Conservation (phyloP, 2,329 filamentous ascomycete genomes). For the Paecilomyces variotii region DNA sequence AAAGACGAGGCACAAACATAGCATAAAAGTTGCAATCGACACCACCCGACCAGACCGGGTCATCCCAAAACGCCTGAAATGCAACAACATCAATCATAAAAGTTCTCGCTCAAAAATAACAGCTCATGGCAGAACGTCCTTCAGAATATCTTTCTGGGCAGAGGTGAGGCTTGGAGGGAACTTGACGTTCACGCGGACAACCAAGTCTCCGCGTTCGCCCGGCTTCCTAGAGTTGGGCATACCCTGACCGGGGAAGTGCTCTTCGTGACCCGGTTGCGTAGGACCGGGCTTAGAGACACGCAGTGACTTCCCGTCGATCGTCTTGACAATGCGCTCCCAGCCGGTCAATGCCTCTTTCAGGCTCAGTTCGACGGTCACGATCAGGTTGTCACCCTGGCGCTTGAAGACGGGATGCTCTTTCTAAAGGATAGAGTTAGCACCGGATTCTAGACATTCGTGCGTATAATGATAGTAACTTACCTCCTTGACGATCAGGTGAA, state of each 20-base stretch:
- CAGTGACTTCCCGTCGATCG: slow-evolving; percentile 85
- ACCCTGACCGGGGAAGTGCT: slow-evolving; percentile 74
- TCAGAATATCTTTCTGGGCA: slow-evolving; percentile 71
- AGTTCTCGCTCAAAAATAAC: not conserved
- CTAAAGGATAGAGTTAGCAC: slow-evolving; percentile 47
- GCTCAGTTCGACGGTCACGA: slow-evolving; percentile 68
- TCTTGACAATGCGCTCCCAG: slow-evolving; percentile 84
- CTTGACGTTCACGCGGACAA: slow-evolving; percentile 85
- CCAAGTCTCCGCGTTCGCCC: slow-evolving; percentile 72
- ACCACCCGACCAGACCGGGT: not conserved
- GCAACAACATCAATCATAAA: not conserved
- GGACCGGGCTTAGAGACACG: slow-evolving; percentile 72
- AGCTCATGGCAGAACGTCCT: slow-evolving; percentile 58
- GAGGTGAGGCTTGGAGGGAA: slow-evolving; percentile 73
- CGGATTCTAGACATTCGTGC: not conserved
- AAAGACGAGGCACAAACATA: not conserved
- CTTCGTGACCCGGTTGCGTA: slow-evolving; percentile 74
- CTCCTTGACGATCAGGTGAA: slow-evolving; percentile 93
- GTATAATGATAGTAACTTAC: slow-evolving; percentile 45
- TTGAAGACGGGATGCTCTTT: slow-evolving; percentile 80
- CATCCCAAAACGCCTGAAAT: not conserved
- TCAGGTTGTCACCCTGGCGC: slow-evolving; percentile 81
- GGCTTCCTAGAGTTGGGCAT: slow-evolving; percentile 95
- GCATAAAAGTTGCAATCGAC: not conserved
- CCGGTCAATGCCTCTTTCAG: slow-evolving; percentile 93